Conservation (phyloP, 1,284 basidiomycete species). For the Heterobasidion irregulare region DNA sequence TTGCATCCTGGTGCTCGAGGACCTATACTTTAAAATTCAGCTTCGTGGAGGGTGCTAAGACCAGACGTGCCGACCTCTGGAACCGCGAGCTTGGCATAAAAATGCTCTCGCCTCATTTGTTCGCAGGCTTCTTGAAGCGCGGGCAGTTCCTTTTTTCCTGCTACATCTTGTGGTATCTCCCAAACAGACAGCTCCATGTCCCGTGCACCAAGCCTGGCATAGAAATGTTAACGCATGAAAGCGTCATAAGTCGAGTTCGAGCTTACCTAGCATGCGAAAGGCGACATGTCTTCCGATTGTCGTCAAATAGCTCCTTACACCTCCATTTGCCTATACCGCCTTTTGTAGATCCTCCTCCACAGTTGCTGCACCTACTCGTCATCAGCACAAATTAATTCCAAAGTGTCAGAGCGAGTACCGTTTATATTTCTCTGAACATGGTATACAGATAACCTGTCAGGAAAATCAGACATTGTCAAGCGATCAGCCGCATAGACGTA, state of each 20-base stretch:
- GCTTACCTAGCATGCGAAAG: not conserved
- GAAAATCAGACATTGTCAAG: not conserved
- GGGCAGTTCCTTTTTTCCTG: not conserved
- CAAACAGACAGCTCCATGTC: constrained; percentile 4
- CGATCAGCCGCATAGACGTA: not conserved
- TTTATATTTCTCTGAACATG: not conserved
- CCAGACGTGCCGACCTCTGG: constrained; percentile 1
- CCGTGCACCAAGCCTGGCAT: not conserved
- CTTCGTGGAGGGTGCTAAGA: not conserved
- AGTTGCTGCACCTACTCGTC: not conserved
- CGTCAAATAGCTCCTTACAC: constrained; percentile 1
- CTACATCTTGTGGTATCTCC: not conserved
- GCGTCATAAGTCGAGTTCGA: not conserved
- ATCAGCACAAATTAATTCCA: not conserved
- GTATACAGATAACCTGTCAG: not conserved
- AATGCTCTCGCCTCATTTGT: not conserved
- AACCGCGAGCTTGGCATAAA: not conserved
- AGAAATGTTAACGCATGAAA: not conserved
- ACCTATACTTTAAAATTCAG: not conserved
- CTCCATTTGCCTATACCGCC: constrained; percentile 3
- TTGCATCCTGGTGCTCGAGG: not conserved
- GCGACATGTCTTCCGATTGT: constrained; percentile 1
- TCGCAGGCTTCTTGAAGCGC: not conserved
- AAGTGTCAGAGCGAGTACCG: not conserved
- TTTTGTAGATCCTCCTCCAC: not conserved